phyloP scores from a whole-genome alignment of 2,329 filamentous ascomycete genomes.

The Lachnellula hyalina region DNA sequence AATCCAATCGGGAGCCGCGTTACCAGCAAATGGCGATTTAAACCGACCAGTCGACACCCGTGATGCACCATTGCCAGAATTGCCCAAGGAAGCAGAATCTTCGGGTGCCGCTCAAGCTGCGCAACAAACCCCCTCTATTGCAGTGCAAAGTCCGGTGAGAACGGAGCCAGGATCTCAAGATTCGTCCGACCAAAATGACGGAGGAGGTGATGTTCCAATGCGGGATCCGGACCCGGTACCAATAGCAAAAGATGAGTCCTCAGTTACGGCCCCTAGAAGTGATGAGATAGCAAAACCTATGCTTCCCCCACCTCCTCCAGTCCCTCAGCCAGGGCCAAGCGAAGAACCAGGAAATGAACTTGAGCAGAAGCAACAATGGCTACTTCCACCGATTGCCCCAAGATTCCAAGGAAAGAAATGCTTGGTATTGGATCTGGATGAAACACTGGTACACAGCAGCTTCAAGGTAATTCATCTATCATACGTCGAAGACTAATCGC shows the following conservation, averaged over 20 bases:
- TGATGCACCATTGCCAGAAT: conserved; percentile 29
- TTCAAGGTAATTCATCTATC: conserved; percentile 71
- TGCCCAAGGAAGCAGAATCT: conserved; percentile 25
- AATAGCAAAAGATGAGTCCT: conserved; percentile 20
- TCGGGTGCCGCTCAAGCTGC: conserved; percentile 3
- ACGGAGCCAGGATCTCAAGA: conserved; percentile 13
- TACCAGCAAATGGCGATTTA: conserved; percentile 21
- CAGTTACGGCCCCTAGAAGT: conserved; percentile 18
- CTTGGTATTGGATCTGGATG: conserved; percentile 89
- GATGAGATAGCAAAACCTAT: conserved; percentile 18
- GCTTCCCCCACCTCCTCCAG: conserved; percentile 25
- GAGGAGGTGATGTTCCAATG: conserved; percentile 23
- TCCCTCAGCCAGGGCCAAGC: conserved; percentile 16
- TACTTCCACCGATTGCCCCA: conserved; percentile 76
- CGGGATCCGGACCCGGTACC: conserved; percentile 19
- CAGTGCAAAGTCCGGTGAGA: conserved; percentile 21
- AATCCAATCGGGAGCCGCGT: conserved; percentile 9
- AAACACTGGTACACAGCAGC: conserved; percentile 95
- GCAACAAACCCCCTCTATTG: conserved; percentile 19
- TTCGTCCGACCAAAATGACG: conserved; percentile 17
- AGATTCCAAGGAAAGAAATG: conserved; percentile 87
- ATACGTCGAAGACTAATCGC: conserved; percentile 1
- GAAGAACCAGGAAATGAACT: conserved; percentile 22
- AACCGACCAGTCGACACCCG: conserved; percentile 15
- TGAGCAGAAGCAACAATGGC: conserved; percentile 34